A percentile compares a stretch with the other conserved stretches of the same genome.
These are phyloP conservation scores for Gamarada debralockiae DNA, from an alignment of 495 filamentous ascomycete genomes.

Conservation along the genomic window DNA sequence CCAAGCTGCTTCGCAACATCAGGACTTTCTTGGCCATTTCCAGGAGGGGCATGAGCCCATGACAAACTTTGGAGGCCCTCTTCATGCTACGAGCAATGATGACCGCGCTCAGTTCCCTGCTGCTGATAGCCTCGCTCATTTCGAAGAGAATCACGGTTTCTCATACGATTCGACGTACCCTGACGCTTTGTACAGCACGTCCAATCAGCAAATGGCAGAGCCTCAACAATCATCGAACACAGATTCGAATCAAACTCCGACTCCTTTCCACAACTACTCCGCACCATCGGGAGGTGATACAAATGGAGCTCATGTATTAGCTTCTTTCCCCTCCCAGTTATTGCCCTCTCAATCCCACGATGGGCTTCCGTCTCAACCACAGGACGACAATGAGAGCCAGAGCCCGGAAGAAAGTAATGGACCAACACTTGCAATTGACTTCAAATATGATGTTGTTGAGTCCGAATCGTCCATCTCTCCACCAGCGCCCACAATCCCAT, in stretches of 20 bases:
- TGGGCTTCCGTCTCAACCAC: background rate
- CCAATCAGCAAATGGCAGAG: conserved; percentile 11
- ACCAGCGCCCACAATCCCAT: conserved; percentile 17
- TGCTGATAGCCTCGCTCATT: conserved; percentile 7
- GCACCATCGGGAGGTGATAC: conserved; percentile 6
- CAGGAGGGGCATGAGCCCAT: conserved; percentile 6
- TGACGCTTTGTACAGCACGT: conserved; percentile 10
- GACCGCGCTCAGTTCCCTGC: conserved; percentile 24
- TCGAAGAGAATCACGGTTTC: conserved; percentile 8
- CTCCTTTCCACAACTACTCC: conserved; percentile 12
- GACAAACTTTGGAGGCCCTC: conserved; percentile 3
- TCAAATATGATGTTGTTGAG: conserved; percentile 16
- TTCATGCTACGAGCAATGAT: background rate
- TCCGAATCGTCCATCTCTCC: conserved; percentile 15
- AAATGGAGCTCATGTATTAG: background rate
- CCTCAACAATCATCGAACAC: conserved; percentile 2
- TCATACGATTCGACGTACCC: conserved; percentile 8
- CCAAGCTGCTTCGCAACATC: conserved; percentile 15
- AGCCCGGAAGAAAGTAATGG: conserved; percentile 15
- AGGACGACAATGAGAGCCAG: conserved; percentile 10
- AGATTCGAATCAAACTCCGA: conserved; percentile 9
- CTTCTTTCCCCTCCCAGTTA: conserved; percentile 18
- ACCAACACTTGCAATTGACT: conserved; percentile 6
- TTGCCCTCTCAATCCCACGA: conserved; percentile 12
- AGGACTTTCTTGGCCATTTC: conserved; percentile 11